Conservation (phyloP, 306 rosid species). For the Acacia melanoxylon region DNA sequence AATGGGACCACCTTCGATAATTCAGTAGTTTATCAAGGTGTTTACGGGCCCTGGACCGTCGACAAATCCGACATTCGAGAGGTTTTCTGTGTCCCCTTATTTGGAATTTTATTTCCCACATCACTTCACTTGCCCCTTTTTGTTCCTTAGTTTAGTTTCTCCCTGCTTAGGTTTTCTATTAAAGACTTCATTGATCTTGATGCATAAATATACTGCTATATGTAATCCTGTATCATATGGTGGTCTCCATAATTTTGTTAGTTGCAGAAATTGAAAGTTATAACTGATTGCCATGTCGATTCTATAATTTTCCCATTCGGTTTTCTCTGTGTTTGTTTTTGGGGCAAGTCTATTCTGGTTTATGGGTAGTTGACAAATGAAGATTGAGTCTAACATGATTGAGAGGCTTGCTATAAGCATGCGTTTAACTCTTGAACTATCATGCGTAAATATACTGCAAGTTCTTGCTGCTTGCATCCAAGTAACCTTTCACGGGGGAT, state of each 20-base stretch:
- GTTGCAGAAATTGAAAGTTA: background rate
- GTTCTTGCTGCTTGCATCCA: background rate
- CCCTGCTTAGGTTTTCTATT: background rate
- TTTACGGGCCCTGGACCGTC: slow-evolving; percentile 89
- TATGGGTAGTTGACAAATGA: background rate
- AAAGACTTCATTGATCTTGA: background rate
- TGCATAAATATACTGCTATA: background rate
- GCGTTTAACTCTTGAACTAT: background rate
- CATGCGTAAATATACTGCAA: background rate
- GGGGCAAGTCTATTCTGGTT: background rate
- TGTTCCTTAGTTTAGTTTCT: background rate
- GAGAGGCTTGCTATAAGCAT: background rate
- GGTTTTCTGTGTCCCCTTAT: slow-evolving; percentile 34
- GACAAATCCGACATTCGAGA: slow-evolving; percentile 75
- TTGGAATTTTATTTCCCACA: background rate
- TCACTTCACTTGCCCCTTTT: background rate
- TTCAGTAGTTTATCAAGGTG: slow-evolving; percentile 55
- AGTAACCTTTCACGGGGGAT: background rate
- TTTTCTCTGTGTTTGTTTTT: background rate
- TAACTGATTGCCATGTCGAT: background rate
- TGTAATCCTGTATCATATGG: background rate
- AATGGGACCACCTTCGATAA: slow-evolving; percentile 38
- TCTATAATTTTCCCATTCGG: background rate
- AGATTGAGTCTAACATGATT: background rate
- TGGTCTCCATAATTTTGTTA: background rate